Evolutionary conservation across 1,284 basidiomycete genomes (phyloP).

Genomic region (Pterulicium gracile): DNA sequence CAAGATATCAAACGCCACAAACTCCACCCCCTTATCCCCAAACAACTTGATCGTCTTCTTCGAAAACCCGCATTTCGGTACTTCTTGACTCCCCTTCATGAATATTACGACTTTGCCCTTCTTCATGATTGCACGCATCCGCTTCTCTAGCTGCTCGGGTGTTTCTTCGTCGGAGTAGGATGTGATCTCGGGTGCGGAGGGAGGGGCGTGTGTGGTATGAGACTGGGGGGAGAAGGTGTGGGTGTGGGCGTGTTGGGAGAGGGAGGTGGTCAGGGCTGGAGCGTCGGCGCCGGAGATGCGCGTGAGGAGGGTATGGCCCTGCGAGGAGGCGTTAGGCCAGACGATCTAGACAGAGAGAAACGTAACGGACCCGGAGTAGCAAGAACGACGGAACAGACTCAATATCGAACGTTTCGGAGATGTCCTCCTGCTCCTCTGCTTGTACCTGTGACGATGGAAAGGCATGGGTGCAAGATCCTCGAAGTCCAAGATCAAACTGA

Average conservation of each 20-base stretch:
- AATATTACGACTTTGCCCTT: conserved; percentile 77
- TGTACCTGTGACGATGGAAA: conserved; percentile 52
- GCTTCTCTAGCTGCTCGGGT: conserved; percentile 49
- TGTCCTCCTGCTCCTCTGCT: conserved; percentile 81
- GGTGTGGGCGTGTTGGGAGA: conserved; percentile 42
- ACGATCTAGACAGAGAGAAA: neutral
- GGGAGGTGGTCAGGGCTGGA: conserved; percentile 48
- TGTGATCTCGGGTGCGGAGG: conserved; percentile 20
- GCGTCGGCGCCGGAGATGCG: conserved; percentile 82
- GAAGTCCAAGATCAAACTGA: neutral
- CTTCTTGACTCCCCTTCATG: conserved; percentile 91
- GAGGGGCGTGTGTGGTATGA: conserved; percentile 26
- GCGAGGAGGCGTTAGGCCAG: neutral
- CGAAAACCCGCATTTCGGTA: conserved; percentile 90
- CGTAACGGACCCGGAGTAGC: conserved; percentile 41
- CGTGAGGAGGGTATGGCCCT: conserved; percentile 78
- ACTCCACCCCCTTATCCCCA: conserved; percentile 70
- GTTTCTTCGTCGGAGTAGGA: conserved; percentile 39
- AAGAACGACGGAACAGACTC: conserved; percentile 86
- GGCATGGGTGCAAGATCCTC: neutral
- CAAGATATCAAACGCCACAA: conserved; percentile 84
- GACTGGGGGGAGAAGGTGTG: conserved; percentile 23
- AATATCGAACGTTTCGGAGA: conserved; percentile 90
- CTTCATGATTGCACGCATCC: conserved; percentile 62
- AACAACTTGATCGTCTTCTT: conserved; percentile 79